Conservation (phyloP, 2,329 filamentous ascomycete species). For the Curvularia sp. region DNA sequence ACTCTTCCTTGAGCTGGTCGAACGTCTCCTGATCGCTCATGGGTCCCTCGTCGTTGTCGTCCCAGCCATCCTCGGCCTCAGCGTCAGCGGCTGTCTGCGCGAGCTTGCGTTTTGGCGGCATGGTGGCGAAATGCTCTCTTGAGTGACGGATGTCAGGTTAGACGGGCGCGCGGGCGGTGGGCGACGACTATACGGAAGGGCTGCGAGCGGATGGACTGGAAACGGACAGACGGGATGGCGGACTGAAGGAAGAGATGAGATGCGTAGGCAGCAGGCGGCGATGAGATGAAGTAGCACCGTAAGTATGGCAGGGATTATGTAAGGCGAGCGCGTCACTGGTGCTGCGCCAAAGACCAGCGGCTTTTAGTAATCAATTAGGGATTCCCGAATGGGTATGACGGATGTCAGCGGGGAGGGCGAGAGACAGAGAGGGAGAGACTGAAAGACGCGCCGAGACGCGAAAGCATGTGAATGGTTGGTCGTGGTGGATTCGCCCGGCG, state of each 20-base stretch:
- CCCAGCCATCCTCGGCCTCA: slow-evolving; percentile 63
- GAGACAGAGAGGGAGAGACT: neutral
- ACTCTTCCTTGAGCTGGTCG: slow-evolving; percentile 53
- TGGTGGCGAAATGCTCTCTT: slow-evolving; percentile 25
- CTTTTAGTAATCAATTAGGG: neutral
- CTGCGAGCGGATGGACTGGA: neutral
- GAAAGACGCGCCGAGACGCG: slow-evolving; percentile 16
- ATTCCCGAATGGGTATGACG: neutral
- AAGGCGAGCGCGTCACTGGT: neutral
- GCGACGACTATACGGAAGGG: neutral
- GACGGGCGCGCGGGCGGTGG: neutral
- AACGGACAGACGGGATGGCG: neutral
- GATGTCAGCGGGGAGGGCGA: neutral
- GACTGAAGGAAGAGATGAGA: neutral
- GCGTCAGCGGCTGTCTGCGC: slow-evolving; percentile 44
- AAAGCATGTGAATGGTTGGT: slow-evolving; percentile 32
- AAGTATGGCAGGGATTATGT: slow-evolving; percentile 1
- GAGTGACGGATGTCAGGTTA: slow-evolving; percentile 39
- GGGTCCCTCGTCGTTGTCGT: slow-evolving; percentile 57
- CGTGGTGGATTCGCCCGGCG: slow-evolving; percentile 1
- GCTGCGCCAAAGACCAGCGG: neutral
- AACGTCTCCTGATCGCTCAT: slow-evolving; percentile 57
- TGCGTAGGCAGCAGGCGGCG: neutral
- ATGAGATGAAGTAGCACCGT: neutral
- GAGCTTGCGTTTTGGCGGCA: slow-evolving; percentile 56